A percentile compares a stretch with the other conserved stretches of the same genome.
phyloP scores from a whole-genome alignment of 352 stramenopile species.

The Pythium utonaiense region DNA sequence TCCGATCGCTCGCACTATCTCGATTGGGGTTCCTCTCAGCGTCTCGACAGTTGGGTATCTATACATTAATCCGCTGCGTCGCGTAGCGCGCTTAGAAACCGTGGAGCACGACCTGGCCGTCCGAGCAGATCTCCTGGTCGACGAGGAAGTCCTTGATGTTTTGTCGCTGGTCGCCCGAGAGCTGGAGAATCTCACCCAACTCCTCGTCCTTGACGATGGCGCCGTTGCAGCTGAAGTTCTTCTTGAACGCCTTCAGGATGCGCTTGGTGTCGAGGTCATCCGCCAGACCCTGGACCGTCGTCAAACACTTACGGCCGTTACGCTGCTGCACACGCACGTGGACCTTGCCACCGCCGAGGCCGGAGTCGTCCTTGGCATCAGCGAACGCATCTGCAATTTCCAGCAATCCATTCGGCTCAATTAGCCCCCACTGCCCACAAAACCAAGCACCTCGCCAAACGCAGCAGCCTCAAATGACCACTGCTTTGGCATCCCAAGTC shows the following conservation, averaged over 20 bases:
- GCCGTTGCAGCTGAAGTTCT: conserved; percentile 99
- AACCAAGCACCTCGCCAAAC: too few species aligned
- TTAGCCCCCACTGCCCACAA: not conserved
- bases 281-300: conserved; percentile 96
- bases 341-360: conserved; percentile 87
- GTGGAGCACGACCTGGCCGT: conserved; percentile 95
- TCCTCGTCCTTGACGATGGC: conserved; percentile 98
- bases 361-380: conserved; percentile 85
- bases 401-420: not conserved
- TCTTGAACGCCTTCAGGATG: conserved; percentile 99
- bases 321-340: conserved; percentile 99
- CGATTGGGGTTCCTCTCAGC: not conserved
- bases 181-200: conserved; percentile 97
- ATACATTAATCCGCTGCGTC: conserved; percentile 21
- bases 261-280: conserved; percentile 98
- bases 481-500: not conserved
- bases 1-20: not conserved
- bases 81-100: conserved; percentile 90
- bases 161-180: conserved; percentile 98
- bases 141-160: conserved; percentile 99
- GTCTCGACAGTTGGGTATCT: conserved; percentile 17
- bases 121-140: conserved; percentile 98
- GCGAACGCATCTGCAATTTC: conserved; percentile 73
- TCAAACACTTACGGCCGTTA: conserved; percentile 99
- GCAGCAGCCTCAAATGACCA: not conserved